phyloP scores from a whole-genome alignment of 352 stramenopile species.

The Globisporangium alternatum region DNA sequence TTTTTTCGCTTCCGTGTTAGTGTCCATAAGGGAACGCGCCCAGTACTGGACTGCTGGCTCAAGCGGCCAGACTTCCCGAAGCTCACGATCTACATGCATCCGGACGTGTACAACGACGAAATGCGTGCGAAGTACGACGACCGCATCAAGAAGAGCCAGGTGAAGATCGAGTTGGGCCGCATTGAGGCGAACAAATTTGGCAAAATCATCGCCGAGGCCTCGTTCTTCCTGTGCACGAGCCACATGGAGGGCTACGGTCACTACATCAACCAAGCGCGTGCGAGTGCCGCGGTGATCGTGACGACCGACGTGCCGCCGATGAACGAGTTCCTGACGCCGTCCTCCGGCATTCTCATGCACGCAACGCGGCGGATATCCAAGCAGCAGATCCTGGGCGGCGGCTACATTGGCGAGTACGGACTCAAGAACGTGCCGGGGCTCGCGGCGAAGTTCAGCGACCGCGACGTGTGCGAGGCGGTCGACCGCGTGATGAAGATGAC shows the following conservation, averaged over 20 bases:
- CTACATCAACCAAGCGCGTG: slow-evolving; percentile 65
- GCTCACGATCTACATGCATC: slow-evolving; percentile 23
- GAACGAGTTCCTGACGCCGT: slow-evolving; percentile 53
- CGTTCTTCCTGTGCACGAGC: slow-evolving; percentile 54
- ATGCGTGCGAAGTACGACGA: slow-evolving; percentile 11
- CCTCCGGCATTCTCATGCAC: slow-evolving; percentile 43
- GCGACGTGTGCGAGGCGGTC: slow-evolving; percentile 47
- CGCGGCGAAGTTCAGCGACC: slow-evolving; percentile 31
- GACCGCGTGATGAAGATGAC: slow-evolving; percentile 55
- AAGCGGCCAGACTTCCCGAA: slow-evolving; percentile 26
- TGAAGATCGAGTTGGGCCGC: slow-evolving; percentile 8
- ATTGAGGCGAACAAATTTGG: slow-evolving; percentile 29
- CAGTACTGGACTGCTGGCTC: slow-evolving; percentile 36
- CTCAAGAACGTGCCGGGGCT: slow-evolving; percentile 44
- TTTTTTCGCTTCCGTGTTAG: slow-evolving; percentile 13
- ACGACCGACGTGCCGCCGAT: slow-evolving; percentile 55
- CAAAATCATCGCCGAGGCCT: slow-evolving; percentile 32
- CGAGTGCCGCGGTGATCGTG: slow-evolving; percentile 39
- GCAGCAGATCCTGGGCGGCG: slow-evolving; percentile 49
- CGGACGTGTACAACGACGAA: slow-evolving; percentile 18
- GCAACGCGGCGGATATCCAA: slow-evolving; percentile 24
- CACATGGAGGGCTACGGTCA: slow-evolving; percentile 61
- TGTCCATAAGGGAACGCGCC: slow-evolving; percentile 31
- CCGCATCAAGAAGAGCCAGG: slow-evolving; percentile 14
- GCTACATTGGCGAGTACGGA: slow-evolving; percentile 47